These are phyloP conservation scores for Dianthus caryophyllus DNA, from an alignment of 148 eudicot genomes.

Conservation along the genomic window DNA sequence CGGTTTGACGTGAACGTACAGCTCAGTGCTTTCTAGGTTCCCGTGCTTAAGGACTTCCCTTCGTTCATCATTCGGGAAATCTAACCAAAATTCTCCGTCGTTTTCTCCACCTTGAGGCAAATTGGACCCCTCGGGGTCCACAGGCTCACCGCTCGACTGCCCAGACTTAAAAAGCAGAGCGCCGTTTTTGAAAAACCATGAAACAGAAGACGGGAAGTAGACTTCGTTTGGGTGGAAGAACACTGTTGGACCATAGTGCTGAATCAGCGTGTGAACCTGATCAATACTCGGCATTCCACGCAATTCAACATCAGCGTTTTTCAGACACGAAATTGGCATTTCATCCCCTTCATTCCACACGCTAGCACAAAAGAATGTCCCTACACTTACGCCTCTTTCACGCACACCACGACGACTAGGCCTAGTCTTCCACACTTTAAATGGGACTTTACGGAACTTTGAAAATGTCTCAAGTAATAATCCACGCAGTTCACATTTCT, in stretches of 20 bases:
- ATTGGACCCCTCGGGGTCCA: constrained; percentile 66
- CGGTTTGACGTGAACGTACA: constrained; percentile 86
- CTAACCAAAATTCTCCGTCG: constrained; percentile 74
- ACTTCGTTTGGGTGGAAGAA: constrained; percentile 81
- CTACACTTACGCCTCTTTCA: constrained; percentile 64
- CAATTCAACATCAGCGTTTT: constrained; percentile 41
- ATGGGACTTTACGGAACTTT: constrained; percentile 30
- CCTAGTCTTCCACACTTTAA: constrained; percentile 65
- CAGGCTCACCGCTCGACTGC: constrained; percentile 36
- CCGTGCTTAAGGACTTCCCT: constrained; percentile 56
- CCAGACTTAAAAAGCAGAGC: constrained; percentile 47
- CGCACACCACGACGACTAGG: constrained; percentile 61
- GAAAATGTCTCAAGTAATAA: constrained; percentile 33
- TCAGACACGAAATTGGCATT: constrained; percentile 47
- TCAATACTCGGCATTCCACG: constrained; percentile 68
- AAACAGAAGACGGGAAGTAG: constrained; percentile 79
- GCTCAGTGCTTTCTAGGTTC: constrained; percentile 53
- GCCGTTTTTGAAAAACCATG: constrained; percentile 77
- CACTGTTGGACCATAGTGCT: constrained; percentile 80
- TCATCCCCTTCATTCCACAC: constrained; percentile 40
- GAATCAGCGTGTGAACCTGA: constrained; percentile 69
- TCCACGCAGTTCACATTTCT: constrained; percentile 48
- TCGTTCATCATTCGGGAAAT: constrained; percentile 51
- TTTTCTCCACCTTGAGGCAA: constrained; percentile 69
- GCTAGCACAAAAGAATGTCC: constrained; percentile 64